Percentiles rank a stretch among this genome's conserved stretches.
These are phyloP conservation scores for Nannizziopsis barbatae DNA, from an alignment of 2,329 filamentous ascomycete genomes.

Conservation along the genomic window DNA sequence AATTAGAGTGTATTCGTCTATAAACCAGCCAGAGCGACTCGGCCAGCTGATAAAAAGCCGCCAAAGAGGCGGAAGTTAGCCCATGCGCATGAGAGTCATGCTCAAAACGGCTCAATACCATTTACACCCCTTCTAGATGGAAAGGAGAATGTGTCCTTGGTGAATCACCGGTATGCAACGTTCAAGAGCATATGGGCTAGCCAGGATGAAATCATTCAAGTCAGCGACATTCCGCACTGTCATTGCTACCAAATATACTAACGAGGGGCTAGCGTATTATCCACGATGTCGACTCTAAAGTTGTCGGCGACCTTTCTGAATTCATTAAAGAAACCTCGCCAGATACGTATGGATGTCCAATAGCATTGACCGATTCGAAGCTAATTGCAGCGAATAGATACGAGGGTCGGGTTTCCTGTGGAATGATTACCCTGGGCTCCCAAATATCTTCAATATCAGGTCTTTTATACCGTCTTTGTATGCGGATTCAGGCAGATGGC, in stretches of 20 bases:
- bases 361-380: slow-evolving; percentile 6
- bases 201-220: slow-evolving; percentile 32
- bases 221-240: slow-evolving; percentile 14
- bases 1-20: slow-evolving; percentile 54
- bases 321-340: slow-evolving; percentile 30
- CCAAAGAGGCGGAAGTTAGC: slow-evolving; percentile 47
- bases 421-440: slow-evolving; percentile 34
- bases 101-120: slow-evolving; percentile 15
- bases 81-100: slow-evolving; percentile 26
- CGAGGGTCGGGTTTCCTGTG: slow-evolving; percentile 32
- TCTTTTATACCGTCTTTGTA: slow-evolving; percentile 30
- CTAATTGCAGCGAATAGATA: slow-evolving; percentile 21
- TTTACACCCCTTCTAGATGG: slow-evolving; percentile 34
- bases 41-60: slow-evolving; percentile 33
- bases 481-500: slow-evolving; percentile 22
- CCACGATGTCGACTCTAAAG: slow-evolving; percentile 31
- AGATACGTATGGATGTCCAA: slow-evolving; percentile 24
- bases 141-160: slow-evolving; percentile 25
- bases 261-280: slow-evolving; percentile 20
- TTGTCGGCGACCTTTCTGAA: slow-evolving; percentile 28
- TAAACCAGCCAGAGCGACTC: slow-evolving; percentile 39
- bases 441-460: slow-evolving; percentile 33
- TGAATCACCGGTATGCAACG: slow-evolving; percentile 27
- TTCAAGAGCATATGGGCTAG: slow-evolving; percentile 32
- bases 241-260: neutral